Evolutionary conservation across 2,329 filamentous ascomycete species (phyloP), one percentile per base, ranked within the genome.

Genomic region (Aspergillus terreus): DNA sequence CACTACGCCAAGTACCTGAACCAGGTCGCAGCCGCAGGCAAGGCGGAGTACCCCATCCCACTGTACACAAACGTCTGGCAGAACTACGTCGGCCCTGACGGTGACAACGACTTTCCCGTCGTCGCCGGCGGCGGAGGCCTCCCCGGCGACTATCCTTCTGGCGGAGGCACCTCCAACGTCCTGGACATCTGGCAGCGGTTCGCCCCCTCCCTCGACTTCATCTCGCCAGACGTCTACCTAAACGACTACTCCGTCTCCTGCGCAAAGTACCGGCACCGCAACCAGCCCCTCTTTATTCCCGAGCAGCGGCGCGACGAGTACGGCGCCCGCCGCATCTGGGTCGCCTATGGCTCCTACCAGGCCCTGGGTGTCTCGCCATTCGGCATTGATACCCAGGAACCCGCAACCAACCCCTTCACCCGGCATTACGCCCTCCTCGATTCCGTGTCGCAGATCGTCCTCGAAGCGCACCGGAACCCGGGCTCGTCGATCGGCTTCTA

Each of bases 71-170:
- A 78, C 38, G 73, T 76, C 1, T 78, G 76, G 75, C 69, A 72
- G 15, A 76, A 77, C 51, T 72, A 71, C 50, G 65, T 67, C 1
- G 67, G 58, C 12, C 60, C 63, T 2, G 64, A 71, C 38, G 54
- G 57, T 6, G 67, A 70, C 36, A 65, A 63, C 42, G 50, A 59
- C 12, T 63, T 71, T 27, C 72, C 73, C 1, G 55, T 69, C 6
- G 58, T 77, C 3, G 75, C 63, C 1, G 74, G 74, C 4, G 76
- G 75, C 9, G 76, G 76, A 11, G 67, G 60, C 3, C 50, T 66
- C n/a, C 68, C 76, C 9, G 75, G 76, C 4, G 67, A 72, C 43
- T 78, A 78, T 52, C 77, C 77, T 2, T 79, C 75, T 3, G 78
- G 78, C 12, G 77, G 76, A 4, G 68, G 66, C 25, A 69, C 70